phyloP scores from a whole-genome alignment of 495 filamentous ascomycete species.

The Talaromyces trachyspermus region DNA sequence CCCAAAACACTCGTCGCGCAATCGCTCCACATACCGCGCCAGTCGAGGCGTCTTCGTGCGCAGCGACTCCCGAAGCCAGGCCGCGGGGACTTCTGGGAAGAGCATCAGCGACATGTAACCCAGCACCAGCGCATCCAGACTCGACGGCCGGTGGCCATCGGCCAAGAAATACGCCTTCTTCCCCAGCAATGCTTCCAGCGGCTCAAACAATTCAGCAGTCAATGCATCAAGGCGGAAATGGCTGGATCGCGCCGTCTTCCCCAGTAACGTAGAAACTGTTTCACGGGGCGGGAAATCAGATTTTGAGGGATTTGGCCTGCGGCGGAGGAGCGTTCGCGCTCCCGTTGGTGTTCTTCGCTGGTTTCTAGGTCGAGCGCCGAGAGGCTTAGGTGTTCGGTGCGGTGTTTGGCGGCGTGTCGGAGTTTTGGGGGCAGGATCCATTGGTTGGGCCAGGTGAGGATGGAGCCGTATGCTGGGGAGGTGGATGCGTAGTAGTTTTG shows the following conservation, averaged over 20 bases:
- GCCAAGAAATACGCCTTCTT: conserved; percentile 49
- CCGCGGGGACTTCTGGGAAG: conserved; percentile 59
- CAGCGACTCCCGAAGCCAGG: conserved; percentile 64
- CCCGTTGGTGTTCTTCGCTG: conserved; percentile 31
- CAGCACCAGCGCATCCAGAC: conserved; percentile 68
- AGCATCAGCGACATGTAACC: conserved; percentile 73
- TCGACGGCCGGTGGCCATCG: conserved; percentile 37
- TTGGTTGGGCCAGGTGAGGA: conserved; percentile 76
- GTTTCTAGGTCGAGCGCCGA: conserved; percentile 56
- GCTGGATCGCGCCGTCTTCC: conserved; percentile 31
- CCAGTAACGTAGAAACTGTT: conserved; percentile 33
- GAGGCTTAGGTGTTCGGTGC: conserved; percentile 70
- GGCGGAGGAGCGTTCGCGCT: conserved; percentile 36
- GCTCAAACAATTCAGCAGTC: conserved; percentile 58
- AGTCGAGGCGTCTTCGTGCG: conserved; percentile 46
- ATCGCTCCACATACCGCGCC: conserved; percentile 44
- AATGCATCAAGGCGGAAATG: conserved; percentile 65
- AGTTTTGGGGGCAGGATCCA: conserved; percentile 67
- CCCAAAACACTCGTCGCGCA: conserved; percentile 37
- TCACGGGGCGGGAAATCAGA: conserved; percentile 34
- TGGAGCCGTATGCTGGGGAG: conserved; percentile 63
- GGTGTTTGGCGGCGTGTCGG: conserved; percentile 56
- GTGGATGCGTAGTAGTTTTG: conserved; percentile 71
- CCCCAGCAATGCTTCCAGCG: conserved; percentile 56
- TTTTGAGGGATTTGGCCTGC: conserved; percentile 36